These are phyloP conservation scores for Cladophialophora immunda DNA, from an alignment of 2,329 filamentous ascomycete genomes.

Conservation along the genomic window DNA sequence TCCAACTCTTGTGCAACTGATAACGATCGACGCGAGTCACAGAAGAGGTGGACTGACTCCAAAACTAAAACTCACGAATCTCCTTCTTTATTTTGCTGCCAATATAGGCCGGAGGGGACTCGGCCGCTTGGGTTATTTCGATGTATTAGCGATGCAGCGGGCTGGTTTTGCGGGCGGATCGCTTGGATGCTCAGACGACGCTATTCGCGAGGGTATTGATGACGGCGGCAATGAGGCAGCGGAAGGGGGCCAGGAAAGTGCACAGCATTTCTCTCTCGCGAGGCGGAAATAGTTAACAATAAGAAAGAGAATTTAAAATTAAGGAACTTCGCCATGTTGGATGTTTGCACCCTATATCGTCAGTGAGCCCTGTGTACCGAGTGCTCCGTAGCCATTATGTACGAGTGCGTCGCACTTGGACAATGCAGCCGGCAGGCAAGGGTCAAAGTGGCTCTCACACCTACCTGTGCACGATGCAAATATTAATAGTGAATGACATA, in stretches of 20 bases:
- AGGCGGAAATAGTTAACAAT: not conserved
- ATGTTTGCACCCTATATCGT: not conserved
- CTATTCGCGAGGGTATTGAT: not conserved
- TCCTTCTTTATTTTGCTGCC: conserved; percentile 24
- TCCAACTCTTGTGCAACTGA: not conserved
- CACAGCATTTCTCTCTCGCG: not conserved
- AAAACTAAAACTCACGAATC: conserved; percentile 28
- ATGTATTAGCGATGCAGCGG: conserved; percentile 27
- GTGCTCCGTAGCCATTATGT: too few relatives aligned
- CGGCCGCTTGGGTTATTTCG: conserved; percentile 4
- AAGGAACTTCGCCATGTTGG: not conserved
- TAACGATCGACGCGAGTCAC: not conserved
- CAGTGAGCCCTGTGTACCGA: too few relatives aligned
- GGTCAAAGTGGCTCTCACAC: too few relatives aligned
- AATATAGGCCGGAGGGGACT: not conserved
- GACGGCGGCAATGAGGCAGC: not conserved
- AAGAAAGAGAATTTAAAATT: not conserved
- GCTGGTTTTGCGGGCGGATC: not conserved
- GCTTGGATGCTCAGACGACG: not conserved
- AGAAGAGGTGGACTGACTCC: conserved; percentile 8
- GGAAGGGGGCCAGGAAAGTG: not conserved
- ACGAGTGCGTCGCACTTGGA: too few relatives aligned
- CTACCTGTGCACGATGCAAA: too few relatives aligned
- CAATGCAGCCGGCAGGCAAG: too few relatives aligned
- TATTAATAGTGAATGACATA: too few relatives aligned